These are phyloP conservation scores for Leptosphaerulina australis DNA, from an alignment of 2,329 filamentous ascomycete genomes.

Conservation along the genomic window DNA sequence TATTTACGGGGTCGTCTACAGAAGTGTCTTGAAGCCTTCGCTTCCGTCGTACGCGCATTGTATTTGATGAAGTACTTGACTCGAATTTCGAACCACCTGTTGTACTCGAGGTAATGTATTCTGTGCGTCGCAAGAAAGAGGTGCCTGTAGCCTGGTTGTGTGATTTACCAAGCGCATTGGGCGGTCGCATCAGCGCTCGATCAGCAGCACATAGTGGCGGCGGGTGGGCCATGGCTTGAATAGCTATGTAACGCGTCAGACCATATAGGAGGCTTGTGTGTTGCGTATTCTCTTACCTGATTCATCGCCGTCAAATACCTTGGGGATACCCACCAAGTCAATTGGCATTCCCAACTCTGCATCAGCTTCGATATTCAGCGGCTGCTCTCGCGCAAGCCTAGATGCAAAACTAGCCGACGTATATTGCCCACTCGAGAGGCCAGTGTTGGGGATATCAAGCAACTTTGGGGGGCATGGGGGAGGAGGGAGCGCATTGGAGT, in stretches of 20 bases:
- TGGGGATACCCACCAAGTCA: slow-evolving; percentile 91
- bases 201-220: slow-evolving; percentile 82
- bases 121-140: slow-evolving; percentile 92
- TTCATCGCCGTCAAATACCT: slow-evolving; percentile 94
- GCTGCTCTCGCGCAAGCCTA: slow-evolving; percentile 85
- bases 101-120: slow-evolving; percentile 76
- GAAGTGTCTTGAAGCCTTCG: slow-evolving; percentile 47
- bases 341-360: slow-evolving; percentile 97
- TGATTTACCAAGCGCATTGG: slow-evolving; percentile 84
- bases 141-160: slow-evolving; percentile 77
- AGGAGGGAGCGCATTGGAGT: slow-evolving; percentile 92
- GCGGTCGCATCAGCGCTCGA: slow-evolving; percentile 78
- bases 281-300: slow-evolving; percentile 66
- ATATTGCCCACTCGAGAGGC: slow-evolving; percentile 84
- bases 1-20: slow-evolving; percentile 65
- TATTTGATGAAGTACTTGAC: slow-evolving; percentile 57
- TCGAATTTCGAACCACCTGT: slow-evolving; percentile 54
- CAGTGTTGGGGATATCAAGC: slow-evolving; percentile 93
- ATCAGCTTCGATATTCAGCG: slow-evolving; percentile 95
- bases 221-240: slow-evolving; percentile 75
- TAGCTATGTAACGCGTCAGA: slow-evolving; percentile 62
- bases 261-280: slow-evolving; percentile 17
- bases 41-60: slow-evolving; percentile 49
- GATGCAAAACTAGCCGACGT: slow-evolving; percentile 90
- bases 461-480: slow-evolving; percentile 95